Conservation (phyloP, 2,329 filamentous ascomycete genomes). For the Talaromyces marneffei region DNA sequence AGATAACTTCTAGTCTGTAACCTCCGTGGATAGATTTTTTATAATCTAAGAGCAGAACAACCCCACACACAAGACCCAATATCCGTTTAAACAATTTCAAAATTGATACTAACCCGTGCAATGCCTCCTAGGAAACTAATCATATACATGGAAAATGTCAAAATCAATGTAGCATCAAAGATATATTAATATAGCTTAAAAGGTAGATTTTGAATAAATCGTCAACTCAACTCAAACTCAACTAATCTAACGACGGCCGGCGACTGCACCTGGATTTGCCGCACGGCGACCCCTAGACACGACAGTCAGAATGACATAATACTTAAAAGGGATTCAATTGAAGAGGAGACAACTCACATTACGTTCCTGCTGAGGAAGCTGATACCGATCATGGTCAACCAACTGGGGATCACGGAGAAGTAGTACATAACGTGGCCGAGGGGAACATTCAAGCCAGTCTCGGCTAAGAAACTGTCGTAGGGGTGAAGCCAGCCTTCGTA, state of each 20-base stretch:
- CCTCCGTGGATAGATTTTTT: background rate
- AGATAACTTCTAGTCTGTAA: background rate
- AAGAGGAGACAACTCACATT: constrained; percentile 48
- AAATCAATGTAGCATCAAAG: background rate
- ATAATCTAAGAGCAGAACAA: background rate
- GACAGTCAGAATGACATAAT: background rate
- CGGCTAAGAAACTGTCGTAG: constrained; percentile 52
- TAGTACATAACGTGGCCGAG: constrained; percentile 53
- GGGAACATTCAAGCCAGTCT: constrained; percentile 49
- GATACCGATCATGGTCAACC: constrained; percentile 60
- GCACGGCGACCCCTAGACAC: constrained; percentile 25
- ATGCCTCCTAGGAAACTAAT: background rate
- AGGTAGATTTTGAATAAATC: background rate
- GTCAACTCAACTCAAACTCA: constrained; percentile 8
- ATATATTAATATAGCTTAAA: constrained; percentile 12
- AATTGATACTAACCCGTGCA: background rate
- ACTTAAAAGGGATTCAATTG: background rate
- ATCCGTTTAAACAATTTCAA: background rate
- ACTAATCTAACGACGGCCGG: constrained; percentile 19
- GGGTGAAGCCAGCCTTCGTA: constrained; percentile 59
- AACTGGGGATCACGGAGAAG: constrained; percentile 55
- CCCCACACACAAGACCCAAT: no score
- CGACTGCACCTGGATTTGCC: constrained; percentile 19
- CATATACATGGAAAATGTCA: background rate
- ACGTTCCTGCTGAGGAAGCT: constrained; percentile 56